Evolutionary conservation across 2,329 filamentous ascomycete genomes (phyloP).

Genomic region (Penicillium griseofulvum): DNA sequence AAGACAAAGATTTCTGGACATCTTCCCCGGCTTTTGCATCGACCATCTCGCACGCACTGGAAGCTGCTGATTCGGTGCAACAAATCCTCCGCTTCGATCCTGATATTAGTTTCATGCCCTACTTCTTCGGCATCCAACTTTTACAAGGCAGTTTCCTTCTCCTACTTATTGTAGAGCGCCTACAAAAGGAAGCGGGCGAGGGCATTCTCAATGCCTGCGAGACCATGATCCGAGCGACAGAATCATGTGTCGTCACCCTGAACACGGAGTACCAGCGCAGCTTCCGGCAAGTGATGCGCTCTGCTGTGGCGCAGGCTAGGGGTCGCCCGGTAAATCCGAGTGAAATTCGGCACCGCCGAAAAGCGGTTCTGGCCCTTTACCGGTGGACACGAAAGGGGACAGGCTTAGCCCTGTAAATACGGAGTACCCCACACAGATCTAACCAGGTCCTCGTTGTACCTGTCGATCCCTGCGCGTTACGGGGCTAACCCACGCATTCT

Average conservation of each 20-base stretch:
- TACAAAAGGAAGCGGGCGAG: slow-evolving; percentile 80
- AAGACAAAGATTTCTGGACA: slow-evolving; percentile 93
- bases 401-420: slow-evolving; percentile 63
- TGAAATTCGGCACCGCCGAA: slow-evolving; percentile 78
- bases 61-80: slow-evolving; percentile 81
- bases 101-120: slow-evolving; percentile 92
- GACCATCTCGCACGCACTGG: slow-evolving; percentile 82
- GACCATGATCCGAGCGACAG: slow-evolving; percentile 86
- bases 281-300: slow-evolving; percentile 93
- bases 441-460: neutral
- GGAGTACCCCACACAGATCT: neutral
- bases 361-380: slow-evolving; percentile 81
- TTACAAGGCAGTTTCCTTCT: slow-evolving; percentile 86
- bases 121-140: slow-evolving; percentile 93
- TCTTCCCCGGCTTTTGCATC: slow-evolving; percentile 84
- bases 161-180: slow-evolving; percentile 82
- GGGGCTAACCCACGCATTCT: too few species aligned
- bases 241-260: slow-evolving; percentile 86
- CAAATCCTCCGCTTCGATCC: slow-evolving; percentile 88
- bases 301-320: slow-evolving; percentile 79
- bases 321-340: slow-evolving; percentile 80
- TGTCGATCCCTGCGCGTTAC: slow-evolving; percentile 5
- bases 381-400: slow-evolving; percentile 90
- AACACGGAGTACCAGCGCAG: slow-evolving; percentile 95
- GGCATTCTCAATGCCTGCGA: slow-evolving; percentile 86